Base-by-base conservation (phyloP, 2,329 filamentous ascomycete species). In the Botrytis sinoallii region DNA sequence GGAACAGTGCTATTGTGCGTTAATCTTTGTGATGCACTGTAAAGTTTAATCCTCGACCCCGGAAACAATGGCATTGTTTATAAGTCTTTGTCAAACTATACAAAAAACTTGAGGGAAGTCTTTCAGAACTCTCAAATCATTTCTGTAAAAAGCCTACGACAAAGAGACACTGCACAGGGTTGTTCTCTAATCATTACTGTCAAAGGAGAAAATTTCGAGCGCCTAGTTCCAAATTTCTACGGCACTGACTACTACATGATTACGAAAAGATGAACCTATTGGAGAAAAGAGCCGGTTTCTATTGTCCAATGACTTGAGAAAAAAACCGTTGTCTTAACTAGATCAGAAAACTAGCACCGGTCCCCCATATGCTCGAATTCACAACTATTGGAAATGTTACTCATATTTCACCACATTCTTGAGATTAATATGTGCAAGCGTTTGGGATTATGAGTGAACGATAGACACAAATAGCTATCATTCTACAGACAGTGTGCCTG, bases 1-100 rank as follows among this genome's bases (percentile, higher is more conserved):
- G 3, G 18, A n/a, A 38, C 8, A 64, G 20, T 42, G 38, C 7
- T 10, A 42, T 64, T 64, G 16, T 64, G n/a, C 5, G 3, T 40
- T 25, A 1, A 14, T 12, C 35, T 61, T 40, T 60, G 35, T 40
- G 12, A 18, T 61, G 35, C 22, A 40, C 35, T 25, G 3, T 16
- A n/a, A 7, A n/a, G 22, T 0, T 8, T 0, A 1, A n/a, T 38
- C 25, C 1, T 0, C 1, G 0, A 4, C 1, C 7, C 40, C 6
- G 7, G 25, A 16, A n/a, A 40, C 22, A 61, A 61, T 40, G 0
- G 10, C 12, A 40, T 61, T 61, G 59, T 61, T 16, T 8, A 25
- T 8, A 16, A 25, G 22, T 18, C 59, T n/a, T n/a, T 61, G 22
- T n/a, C 16, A 3, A 22, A 61, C 0, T 18, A 2, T 1, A 40